Conservation (phyloP, 768 basidiomycete genomes). For the Naganishia vaughanmartiniae region DNA sequence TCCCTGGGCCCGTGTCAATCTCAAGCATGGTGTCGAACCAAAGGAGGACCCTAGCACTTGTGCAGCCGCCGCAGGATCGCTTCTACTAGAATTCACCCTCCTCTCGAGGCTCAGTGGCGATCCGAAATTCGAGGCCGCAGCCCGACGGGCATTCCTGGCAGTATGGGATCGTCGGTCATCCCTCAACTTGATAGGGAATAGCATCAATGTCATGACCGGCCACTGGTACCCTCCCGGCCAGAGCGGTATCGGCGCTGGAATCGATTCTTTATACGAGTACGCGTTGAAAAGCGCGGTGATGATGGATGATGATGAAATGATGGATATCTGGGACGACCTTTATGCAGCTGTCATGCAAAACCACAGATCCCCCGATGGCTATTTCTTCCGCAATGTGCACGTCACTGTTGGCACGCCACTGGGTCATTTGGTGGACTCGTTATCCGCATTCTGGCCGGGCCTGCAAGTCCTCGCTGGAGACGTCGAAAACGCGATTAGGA, state of each 20-base stretch:
- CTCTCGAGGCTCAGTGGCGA: conserved; percentile 87
- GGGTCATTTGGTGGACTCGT: conserved; percentile 73
- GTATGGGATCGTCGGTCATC: conserved; percentile 87
- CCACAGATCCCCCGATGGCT: conserved; percentile 71
- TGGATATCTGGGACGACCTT: conserved; percentile 79
- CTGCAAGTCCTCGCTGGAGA: conserved; percentile 66
- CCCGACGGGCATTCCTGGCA: conserved; percentile 84
- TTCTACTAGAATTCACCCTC: conserved; percentile 91
- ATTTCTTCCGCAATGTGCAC: conserved; percentile 79
- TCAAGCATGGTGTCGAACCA: conserved; percentile 69
- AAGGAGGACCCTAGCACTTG: conserved; percentile 83
- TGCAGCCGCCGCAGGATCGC: conserved; percentile 88
- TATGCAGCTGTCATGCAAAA: conserved; percentile 84
- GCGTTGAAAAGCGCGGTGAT: conserved; percentile 48
- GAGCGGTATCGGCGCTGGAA: conserved; percentile 84
- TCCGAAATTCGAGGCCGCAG: conserved; percentile 81
- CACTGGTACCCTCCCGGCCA: conserved; percentile 73
- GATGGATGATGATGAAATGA: conserved; percentile 69
- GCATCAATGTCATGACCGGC: conserved; percentile 75
- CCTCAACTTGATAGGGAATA: conserved; percentile 83
- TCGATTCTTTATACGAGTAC: conserved; percentile 88
- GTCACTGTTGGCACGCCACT: conserved; percentile 70
- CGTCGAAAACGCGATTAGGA: conserved; percentile 81
- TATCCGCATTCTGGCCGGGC: conserved; percentile 97
- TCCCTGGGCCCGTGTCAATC: conserved; percentile 85